phyloP scores from a whole-genome alignment of 768 basidiomycete genomes.

The Leccinum variicolor region DNA sequence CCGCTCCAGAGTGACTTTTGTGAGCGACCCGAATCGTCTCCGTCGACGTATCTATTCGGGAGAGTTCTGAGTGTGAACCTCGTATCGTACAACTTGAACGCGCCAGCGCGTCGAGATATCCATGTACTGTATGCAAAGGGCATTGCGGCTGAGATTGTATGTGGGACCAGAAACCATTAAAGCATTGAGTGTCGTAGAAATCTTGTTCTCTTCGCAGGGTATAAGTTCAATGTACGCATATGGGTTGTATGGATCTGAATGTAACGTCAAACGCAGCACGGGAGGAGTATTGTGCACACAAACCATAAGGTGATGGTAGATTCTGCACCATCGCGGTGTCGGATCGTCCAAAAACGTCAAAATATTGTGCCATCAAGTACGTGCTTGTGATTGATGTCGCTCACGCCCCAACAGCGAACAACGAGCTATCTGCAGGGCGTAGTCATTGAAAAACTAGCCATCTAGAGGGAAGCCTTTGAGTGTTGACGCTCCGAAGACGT shows the following conservation, averaged over 20 bases:
- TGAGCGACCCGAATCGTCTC: neutral
- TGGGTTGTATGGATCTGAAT: neutral
- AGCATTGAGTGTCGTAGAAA: neutral
- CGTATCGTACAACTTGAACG: slow-evolving; percentile 27
- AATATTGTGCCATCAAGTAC: neutral
- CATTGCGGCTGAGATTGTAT: neutral
- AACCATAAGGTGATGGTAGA: slow-evolving; percentile 8
- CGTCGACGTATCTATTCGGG: neutral
- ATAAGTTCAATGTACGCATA: neutral
- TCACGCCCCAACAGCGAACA: slow-evolving; percentile 1
- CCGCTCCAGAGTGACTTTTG: neutral
- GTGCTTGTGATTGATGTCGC: neutral
- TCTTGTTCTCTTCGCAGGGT: neutral
- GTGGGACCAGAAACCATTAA: neutral
- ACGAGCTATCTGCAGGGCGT: neutral
- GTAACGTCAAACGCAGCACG: neutral
- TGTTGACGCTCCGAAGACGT: slow-evolving; percentile 11
- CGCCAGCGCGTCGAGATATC: slow-evolving; percentile 11
- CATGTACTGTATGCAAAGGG: slow-evolving; percentile 1
- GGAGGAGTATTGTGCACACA: neutral
- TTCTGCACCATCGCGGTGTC: neutral
- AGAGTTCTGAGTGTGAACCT: neutral
- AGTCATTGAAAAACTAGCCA: slow-evolving; percentile 11
- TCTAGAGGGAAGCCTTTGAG: neutral
- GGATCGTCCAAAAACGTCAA: slow-evolving; percentile 4